Evolutionary conservation across 345 rosid genomes (phyloP).

Genomic region (Eucalyptus victrix): DNA sequence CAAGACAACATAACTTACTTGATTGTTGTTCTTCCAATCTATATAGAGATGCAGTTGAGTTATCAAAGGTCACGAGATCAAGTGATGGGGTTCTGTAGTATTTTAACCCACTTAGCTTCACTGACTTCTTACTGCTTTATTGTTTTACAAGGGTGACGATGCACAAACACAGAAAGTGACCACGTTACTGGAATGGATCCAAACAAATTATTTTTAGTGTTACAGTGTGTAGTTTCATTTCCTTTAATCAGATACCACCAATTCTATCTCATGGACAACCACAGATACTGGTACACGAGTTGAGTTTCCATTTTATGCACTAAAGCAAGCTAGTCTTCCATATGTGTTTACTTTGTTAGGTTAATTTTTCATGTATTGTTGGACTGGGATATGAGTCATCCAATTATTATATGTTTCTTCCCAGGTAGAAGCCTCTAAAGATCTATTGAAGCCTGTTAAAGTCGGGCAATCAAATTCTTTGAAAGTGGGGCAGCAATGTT

Average conservation of each 20-base stretch:
- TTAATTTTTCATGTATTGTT: background rate
- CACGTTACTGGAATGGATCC: background rate
- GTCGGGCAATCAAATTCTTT: constrained; percentile 69
- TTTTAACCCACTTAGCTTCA: background rate
- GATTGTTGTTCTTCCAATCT: background rate
- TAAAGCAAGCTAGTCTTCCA: background rate
- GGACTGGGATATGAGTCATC: background rate
- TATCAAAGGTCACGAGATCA: background rate
- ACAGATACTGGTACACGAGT: background rate
- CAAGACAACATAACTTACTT: background rate
- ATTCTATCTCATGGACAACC: background rate
- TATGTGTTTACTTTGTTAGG: background rate
- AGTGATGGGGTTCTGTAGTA: background rate
- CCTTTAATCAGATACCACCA: background rate
- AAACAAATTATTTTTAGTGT: background rate
- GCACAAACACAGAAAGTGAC: background rate
- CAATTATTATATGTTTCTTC: background rate
- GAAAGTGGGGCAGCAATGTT: constrained; percentile 89
- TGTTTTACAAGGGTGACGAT: background rate
- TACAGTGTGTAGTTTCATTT: background rate
- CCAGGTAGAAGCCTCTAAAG: constrained; percentile 81
- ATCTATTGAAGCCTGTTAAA: constrained; percentile 62
- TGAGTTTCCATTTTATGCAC: background rate
- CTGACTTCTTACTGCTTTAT: background rate
- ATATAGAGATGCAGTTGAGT: background rate